A percentile compares a stretch with the other conserved stretches of the same genome.
Evolutionary conservation across 176 grass and related monocot genomes (phyloP).

Genomic region (Oryza glumipatula): DNA sequence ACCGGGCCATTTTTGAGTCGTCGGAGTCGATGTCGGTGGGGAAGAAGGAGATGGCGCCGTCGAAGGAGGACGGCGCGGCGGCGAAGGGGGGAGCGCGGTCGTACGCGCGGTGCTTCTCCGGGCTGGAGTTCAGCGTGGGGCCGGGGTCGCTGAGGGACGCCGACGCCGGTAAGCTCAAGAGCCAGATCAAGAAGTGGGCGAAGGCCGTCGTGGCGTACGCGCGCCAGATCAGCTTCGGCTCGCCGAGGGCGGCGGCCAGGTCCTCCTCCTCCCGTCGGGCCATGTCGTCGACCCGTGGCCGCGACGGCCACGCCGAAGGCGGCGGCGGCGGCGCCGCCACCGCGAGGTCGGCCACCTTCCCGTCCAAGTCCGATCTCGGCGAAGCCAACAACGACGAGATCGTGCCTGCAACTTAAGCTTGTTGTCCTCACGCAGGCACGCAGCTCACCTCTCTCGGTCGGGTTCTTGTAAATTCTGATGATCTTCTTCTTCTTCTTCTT

Average conservation of each 20-base stretch:
- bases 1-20: neutral
- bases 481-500: neutral
- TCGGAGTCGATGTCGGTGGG: slow-evolving; percentile 45
- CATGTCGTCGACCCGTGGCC: slow-evolving; percentile 12
- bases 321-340: neutral
- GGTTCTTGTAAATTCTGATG: neutral
- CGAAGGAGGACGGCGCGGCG: slow-evolving; percentile 7
- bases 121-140: slow-evolving; percentile 58
- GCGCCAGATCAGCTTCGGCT: slow-evolving; percentile 73
- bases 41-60: slow-evolving; percentile 2
- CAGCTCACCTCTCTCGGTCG: neutral
- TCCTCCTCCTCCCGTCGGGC: neutral
- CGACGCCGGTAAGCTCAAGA: slow-evolving; percentile 69
- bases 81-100: neutral
- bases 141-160: slow-evolving; percentile 58
- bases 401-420: slow-evolving; percentile 7
- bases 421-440: neutral
- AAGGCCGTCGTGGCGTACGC: slow-evolving; percentile 68
- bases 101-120: slow-evolving; percentile 60
- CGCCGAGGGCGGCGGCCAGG: slow-evolving; percentile 36
- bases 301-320: neutral
- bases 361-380: neutral
- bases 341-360: neutral
- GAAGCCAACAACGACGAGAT: neutral
- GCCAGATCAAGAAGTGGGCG: slow-evolving; percentile 68